Conservation (phyloP, 2,329 filamentous ascomycete species). For the Tympanopsis confertula region DNA sequence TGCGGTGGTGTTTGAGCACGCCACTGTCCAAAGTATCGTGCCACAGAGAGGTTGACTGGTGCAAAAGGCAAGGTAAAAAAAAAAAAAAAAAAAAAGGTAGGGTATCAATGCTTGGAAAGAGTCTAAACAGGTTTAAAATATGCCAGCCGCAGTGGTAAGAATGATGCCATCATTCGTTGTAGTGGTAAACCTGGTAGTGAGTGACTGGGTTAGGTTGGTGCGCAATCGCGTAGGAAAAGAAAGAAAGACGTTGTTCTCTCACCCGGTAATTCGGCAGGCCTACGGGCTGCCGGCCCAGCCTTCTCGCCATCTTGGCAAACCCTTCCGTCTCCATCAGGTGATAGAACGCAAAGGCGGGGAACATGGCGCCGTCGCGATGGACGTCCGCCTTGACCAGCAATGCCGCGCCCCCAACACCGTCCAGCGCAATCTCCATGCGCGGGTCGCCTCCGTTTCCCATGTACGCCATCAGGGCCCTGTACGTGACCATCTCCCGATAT, state of each 20-base stretch:
- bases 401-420: conserved; percentile 88
- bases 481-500: conserved; percentile 85
- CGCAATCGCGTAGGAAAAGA: not conserved
- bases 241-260: conserved; percentile 15
- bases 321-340: conserved; percentile 96
- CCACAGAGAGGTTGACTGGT: too few relatives aligned
- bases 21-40: too few relatives aligned
- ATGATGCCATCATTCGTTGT: conserved; percentile 67
- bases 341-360: conserved; percentile 91
- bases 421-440: conserved; percentile 60
- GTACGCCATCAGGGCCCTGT: conserved; percentile 81
- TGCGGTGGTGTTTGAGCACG: too few relatives aligned
- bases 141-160: too few relatives aligned
- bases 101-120: too few relatives aligned
- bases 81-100: too few relatives aligned
- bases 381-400: conserved; percentile 93
- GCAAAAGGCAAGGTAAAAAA: too few relatives aligned
- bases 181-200: conserved; percentile 83
- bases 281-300: conserved; percentile 73
- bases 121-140: too few relatives aligned
- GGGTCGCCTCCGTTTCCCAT: conserved; percentile 51
- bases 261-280: conserved; percentile 98
- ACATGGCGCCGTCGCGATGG: conserved; percentile 95
- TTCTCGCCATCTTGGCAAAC: conserved; percentile 90
- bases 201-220: conserved; percentile 49